A percentile compares a stretch with the other conserved stretches of the same genome.
Conservation (phyloP, 2,329 filamentous ascomycete species). For the Dothistroma pini region DNA sequence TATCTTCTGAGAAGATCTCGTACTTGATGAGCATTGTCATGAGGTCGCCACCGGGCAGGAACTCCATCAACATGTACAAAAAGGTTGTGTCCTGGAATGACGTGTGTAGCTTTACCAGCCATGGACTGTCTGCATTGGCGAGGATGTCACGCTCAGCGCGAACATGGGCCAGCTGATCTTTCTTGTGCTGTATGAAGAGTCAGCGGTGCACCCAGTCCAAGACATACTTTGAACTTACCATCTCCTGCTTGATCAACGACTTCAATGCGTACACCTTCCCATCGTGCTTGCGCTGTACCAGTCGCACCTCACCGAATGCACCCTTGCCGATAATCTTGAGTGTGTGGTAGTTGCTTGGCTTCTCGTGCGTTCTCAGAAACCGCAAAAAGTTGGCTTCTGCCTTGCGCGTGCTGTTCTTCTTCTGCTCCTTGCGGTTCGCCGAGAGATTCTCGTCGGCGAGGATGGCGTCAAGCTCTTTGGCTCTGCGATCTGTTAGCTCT, state of each 20-base stretch:
- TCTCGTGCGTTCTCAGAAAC: conserved; percentile 89
- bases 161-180: conserved; percentile 95
- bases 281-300: conserved; percentile 94
- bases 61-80: conserved; percentile 99
- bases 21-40: conserved; percentile 99
- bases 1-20: conserved; percentile 98
- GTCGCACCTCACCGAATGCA: conserved; percentile 95
- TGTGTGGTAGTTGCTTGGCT: conserved; percentile 90
- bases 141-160: conserved; percentile 96
- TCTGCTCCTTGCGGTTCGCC: conserved; percentile 73
- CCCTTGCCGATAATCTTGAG: conserved; percentile 99
- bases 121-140: conserved; percentile 98
- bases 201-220: conserved; percentile 6
- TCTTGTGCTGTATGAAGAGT: conserved; percentile 67
- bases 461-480: conserved; percentile 86
- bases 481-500: conserved; percentile 53
- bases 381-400: conserved; percentile 91
- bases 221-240: conserved; percentile 52
- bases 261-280: conserved; percentile 98
- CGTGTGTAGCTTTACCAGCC: conserved; percentile 97
- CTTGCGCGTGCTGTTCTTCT: conserved; percentile 78
- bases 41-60: conserved; percentile 92
- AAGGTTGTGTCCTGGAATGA: conserved; percentile 97
- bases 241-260: conserved; percentile 96
- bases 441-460: conserved; percentile 73